Conservation (phyloP, 192 early-diverging fungal species). For the Hyaloraphidium curvatum region DNA sequence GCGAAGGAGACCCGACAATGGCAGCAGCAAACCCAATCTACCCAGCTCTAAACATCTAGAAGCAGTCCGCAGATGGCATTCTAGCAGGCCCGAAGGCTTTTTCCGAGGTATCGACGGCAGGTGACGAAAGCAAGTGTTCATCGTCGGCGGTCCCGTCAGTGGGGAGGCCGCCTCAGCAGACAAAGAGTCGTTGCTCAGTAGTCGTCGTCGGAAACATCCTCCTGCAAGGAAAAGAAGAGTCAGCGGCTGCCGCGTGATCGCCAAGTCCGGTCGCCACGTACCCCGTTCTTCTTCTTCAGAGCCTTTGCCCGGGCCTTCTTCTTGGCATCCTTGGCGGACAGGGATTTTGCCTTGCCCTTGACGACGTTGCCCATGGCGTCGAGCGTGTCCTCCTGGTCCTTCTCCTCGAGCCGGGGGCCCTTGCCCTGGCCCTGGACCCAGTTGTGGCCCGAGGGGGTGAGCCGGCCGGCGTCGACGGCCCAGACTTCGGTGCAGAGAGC, state of each 20-base stretch:
- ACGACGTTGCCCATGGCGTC: background rate
- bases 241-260: background rate
- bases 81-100: no score
- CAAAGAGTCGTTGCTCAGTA: no score
- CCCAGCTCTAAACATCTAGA: no score
- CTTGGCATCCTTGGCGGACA: background rate
- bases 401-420: conserved; percentile 1
- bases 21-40: no score
- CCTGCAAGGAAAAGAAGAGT: background rate
- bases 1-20: no score
- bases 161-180: no score
- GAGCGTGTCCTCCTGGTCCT: background rate
- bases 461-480: background rate
- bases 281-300: background rate
- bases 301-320: no score
- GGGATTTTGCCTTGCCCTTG: conserved; percentile 1
- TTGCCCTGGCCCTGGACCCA: background rate
- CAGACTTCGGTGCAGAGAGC: conserved; percentile 2
- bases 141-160: no score
- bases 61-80: no score
- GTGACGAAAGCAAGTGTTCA: no score
- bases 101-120: no score
- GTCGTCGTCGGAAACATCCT: conserved; percentile 3
- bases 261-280: background rate
- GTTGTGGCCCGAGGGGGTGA: background rate